Evolutionary conservation across 176 grass and related monocot genomes (phyloP).

Genomic region (Phoenix dactylifera): DNA sequence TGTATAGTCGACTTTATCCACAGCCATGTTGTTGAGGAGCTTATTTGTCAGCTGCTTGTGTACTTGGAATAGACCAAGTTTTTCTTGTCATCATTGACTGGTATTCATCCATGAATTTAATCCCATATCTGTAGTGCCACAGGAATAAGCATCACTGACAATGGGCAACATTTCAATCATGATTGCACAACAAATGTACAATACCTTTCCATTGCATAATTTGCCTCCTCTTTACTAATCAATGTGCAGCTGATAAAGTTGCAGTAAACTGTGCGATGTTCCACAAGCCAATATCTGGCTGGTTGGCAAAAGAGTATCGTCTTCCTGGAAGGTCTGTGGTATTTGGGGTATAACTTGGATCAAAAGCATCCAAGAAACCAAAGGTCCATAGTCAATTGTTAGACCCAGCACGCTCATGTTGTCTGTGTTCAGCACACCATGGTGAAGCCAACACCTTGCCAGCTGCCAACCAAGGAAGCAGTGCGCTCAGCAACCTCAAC

Average conservation of each 20-base stretch:
- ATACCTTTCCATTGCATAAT: slow-evolving; percentile 96
- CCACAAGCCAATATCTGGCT: slow-evolving; percentile 94
- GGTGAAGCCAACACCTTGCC: slow-evolving; percentile 99
- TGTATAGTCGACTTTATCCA: slow-evolving; percentile 97
- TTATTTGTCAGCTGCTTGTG: slow-evolving; percentile 80
- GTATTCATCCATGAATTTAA: slow-evolving; percentile 98
- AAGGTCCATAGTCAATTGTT: slow-evolving; percentile 95
- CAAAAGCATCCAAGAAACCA: slow-evolving; percentile 96
- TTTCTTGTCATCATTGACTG: slow-evolving; percentile 95
- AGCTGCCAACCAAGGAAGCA: slow-evolving; percentile 74
- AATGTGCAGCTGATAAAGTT: slow-evolving; percentile 56
- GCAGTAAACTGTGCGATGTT: slow-evolving; percentile 90
- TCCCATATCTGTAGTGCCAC: slow-evolving; percentile 55
- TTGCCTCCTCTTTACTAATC: slow-evolving; percentile 81
- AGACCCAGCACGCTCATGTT: slow-evolving; percentile 94
- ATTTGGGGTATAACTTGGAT: slow-evolving; percentile 87
- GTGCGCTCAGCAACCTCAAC: slow-evolving; percentile 93
- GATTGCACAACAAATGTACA: not conserved
- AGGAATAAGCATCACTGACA: not conserved
- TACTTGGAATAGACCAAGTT: slow-evolving; percentile 77
- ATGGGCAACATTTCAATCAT: not conserved
- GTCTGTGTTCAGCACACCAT: slow-evolving; percentile 96
- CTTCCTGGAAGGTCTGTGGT: slow-evolving; percentile 84
- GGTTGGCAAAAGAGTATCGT: slow-evolving; percentile 94
- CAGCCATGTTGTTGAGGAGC: slow-evolving; percentile 71